Conservation (phyloP, 73 alveolate genomes). For the Blepharisma japonicum region DNA sequence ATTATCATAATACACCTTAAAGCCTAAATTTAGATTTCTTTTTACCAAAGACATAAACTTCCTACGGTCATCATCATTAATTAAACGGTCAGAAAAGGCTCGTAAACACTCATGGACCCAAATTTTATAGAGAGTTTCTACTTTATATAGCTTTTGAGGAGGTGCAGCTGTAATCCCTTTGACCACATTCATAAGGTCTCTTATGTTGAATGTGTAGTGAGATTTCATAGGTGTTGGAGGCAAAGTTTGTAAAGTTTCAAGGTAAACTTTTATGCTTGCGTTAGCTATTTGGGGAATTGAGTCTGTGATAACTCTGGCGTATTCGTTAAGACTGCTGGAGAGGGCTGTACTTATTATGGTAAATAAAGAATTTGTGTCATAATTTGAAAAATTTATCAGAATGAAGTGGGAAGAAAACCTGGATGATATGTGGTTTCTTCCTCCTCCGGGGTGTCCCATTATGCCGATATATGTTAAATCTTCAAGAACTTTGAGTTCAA, state of each 20-base stretch:
- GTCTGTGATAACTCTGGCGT: conserved; percentile 69
- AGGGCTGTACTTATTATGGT: conserved; percentile 76
- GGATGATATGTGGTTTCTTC: conserved; percentile 54
- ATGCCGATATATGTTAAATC: conserved; percentile 83
- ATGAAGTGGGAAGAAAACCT: conserved; percentile 86
- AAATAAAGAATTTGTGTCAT: conserved; percentile 72
- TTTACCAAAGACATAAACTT: conserved; percentile 50
- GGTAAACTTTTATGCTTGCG: conserved; percentile 71
- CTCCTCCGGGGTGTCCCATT: conserved; percentile 97
- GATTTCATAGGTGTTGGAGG: conserved; percentile 89
- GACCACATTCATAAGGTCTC: conserved; percentile 87
- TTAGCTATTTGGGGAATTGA: conserved; percentile 58
- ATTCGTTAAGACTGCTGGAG: conserved; percentile 77
- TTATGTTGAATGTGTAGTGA: conserved; percentile 87
- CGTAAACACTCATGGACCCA: conserved; percentile 94
- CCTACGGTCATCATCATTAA: conserved; percentile 73
- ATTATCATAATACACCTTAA: conserved; percentile 22
- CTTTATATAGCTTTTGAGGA: conserved; percentile 57
- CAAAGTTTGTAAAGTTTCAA: conserved; percentile 67
- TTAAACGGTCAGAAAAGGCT: conserved; percentile 88
- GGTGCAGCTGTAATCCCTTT: conserved; percentile 84
- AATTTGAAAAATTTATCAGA: conserved; percentile 71
- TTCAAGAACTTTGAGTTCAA: conserved; percentile 78
- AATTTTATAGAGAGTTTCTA: conserved; percentile 61
- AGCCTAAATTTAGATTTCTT: conserved; percentile 38